phyloP scores from a whole-genome alignment of 2,329 filamentous ascomycete species.

The Thermoascus crustaceus region DNA sequence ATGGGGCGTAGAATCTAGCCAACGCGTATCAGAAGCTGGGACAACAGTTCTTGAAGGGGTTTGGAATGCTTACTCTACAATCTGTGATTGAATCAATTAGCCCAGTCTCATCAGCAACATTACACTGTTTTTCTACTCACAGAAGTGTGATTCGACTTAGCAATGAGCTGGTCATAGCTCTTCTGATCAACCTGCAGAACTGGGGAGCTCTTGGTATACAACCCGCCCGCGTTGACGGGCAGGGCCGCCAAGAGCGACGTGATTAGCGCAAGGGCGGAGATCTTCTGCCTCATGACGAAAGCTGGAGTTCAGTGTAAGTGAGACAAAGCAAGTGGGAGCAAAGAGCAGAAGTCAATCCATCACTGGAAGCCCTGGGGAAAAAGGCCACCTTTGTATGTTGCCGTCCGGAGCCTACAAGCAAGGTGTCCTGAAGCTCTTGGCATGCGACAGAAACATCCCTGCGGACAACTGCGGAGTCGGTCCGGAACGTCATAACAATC shows the following conservation, averaged over 20 bases:
- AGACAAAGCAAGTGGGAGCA: neutral
- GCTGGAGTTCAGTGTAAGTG: neutral
- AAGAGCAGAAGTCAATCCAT: no score
- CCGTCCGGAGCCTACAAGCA: slow-evolving; percentile 16
- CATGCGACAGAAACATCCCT: slow-evolving; percentile 14
- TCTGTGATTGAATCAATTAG: slow-evolving; percentile 30
- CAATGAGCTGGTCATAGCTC: slow-evolving; percentile 74
- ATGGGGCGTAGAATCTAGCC: slow-evolving; percentile 88
- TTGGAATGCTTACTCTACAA: slow-evolving; percentile 42
- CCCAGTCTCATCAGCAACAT: slow-evolving; percentile 7
- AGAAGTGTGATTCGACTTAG: slow-evolving; percentile 82
- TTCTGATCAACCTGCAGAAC: slow-evolving; percentile 75
- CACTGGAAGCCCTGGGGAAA: slow-evolving; percentile 1
- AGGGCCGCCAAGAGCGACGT: slow-evolving; percentile 58
- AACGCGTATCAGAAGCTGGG: slow-evolving; percentile 12
- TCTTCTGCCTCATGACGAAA: slow-evolving; percentile 26
- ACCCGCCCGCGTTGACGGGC: slow-evolving; percentile 56
- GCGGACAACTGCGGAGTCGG: slow-evolving; percentile 5
- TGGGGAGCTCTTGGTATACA: slow-evolving; percentile 81
- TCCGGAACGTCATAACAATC: neutral
- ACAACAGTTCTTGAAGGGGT: slow-evolving; percentile 9
- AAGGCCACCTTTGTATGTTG: slow-evolving; percentile 2
- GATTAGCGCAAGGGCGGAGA: slow-evolving; percentile 42
- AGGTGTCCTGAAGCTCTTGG: slow-evolving; percentile 37
- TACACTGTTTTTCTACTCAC: slow-evolving; percentile 46